These are phyloP conservation scores for Elsinoe ampelina DNA, from an alignment of 2,329 filamentous ascomycete species.

Conservation along the genomic window DNA sequence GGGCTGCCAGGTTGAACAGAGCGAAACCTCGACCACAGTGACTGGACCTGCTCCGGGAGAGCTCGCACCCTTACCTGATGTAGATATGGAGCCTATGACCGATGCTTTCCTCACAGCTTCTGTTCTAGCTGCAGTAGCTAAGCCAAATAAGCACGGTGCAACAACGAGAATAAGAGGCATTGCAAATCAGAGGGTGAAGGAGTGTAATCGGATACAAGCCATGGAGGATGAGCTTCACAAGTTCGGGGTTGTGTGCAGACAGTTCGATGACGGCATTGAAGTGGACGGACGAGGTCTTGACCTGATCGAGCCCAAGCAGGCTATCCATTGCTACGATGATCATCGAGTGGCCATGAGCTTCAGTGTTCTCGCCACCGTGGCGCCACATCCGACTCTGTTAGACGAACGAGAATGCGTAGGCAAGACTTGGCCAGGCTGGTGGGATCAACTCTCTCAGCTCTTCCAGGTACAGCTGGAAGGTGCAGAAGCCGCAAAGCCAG, in stretches of 20 bases:
- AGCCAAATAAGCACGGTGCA: constrained; percentile 50
- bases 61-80: constrained; percentile 64
- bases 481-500: constrained; percentile 45
- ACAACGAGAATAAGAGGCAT: constrained; percentile 86
- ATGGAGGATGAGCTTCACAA: constrained; percentile 94
- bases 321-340: constrained; percentile 90
- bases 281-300: constrained; percentile 49
- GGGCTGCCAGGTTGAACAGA: constrained; percentile 86
- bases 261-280: constrained; percentile 92
- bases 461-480: constrained; percentile 74
- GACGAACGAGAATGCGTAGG: constrained; percentile 86
- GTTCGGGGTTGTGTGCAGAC: constrained; percentile 76
- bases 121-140: constrained; percentile 81
- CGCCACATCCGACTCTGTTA: constrained; percentile 64
- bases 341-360: constrained; percentile 99
- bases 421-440: constrained; percentile 99
- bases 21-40: constrained; percentile 77
- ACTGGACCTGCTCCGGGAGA: constrained; percentile 70
- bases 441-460: constrained; percentile 73
- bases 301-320: constrained; percentile 44
- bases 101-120: constrained; percentile 95
- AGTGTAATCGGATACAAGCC: constrained; percentile 90
- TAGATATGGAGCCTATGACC: constrained; percentile 99
- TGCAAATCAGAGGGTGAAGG: constrained; percentile 94
- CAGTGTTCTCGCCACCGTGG: constrained; percentile 70